A percentile compares a stretch with the other conserved stretches of the same genome.
phyloP scores from a whole-genome alignment of 108 stramenopile species.

The Nitzschia palea region DNA sequence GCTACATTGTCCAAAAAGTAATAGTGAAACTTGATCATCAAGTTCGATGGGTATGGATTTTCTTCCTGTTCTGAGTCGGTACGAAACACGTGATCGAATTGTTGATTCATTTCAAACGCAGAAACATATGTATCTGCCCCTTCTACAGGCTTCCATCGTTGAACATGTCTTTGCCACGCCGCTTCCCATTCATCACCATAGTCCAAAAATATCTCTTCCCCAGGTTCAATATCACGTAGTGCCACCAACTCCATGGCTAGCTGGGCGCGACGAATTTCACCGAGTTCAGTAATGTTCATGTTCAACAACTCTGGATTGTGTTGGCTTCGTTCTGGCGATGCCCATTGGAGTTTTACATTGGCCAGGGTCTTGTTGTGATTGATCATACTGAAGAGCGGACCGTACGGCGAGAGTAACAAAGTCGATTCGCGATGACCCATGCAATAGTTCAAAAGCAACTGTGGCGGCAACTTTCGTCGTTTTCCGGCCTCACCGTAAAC shows the following conservation, averaged over 20 bases:
- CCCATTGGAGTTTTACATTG: slow-evolving; percentile 72
- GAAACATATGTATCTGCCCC: slow-evolving; percentile 19
- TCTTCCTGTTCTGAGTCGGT: slow-evolving; percentile 12
- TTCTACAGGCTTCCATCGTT: slow-evolving; percentile 7
- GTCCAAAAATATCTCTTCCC: slow-evolving; percentile 68
- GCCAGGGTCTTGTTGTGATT: slow-evolving; percentile 59
- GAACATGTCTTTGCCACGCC: slow-evolving; percentile 45
- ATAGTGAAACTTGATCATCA: slow-evolving; percentile 13
- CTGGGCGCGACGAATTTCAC: slow-evolving; percentile 13
- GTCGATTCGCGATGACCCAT: slow-evolving; percentile 62
- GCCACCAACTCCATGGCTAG: slow-evolving; percentile 52
- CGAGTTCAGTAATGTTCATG: neutral
- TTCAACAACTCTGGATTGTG: slow-evolving; percentile 24
- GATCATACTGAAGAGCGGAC: slow-evolving; percentile 63
- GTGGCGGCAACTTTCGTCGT: neutral
- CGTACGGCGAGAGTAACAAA: slow-evolving; percentile 59
- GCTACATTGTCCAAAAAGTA: neutral
- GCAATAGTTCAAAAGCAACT: slow-evolving; percentile 69
- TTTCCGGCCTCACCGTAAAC: slow-evolving; percentile 24
- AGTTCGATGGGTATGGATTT: slow-evolving; percentile 15
- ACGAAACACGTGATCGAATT: neutral
- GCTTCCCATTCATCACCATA: slow-evolving; percentile 72
- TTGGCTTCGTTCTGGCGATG: slow-evolving; percentile 24
- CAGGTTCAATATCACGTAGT: slow-evolving; percentile 46
- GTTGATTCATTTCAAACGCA: slow-evolving; percentile 20